phyloP scores from a whole-genome alignment of 495 filamentous ascomycete genomes.

The Xylaria acuta region DNA sequence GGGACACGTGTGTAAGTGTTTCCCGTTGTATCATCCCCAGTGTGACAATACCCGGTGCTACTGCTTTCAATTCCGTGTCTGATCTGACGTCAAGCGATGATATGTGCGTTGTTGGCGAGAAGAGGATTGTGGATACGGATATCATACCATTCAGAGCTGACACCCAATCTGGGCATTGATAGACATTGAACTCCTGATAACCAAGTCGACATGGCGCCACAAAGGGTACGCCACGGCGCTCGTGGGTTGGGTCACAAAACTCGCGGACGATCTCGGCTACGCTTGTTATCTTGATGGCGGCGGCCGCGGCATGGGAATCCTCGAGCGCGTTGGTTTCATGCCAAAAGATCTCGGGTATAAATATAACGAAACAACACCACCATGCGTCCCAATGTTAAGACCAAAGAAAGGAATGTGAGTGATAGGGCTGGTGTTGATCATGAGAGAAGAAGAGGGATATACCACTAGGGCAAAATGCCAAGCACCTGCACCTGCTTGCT shows the following conservation, averaged over 20 bases:
- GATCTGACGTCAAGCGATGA: not conserved
- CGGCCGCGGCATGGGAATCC: constrained; percentile 37
- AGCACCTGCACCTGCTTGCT: too few relatives aligned
- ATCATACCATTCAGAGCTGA: not conserved
- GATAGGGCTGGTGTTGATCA: not conserved
- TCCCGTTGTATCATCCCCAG: not conserved
- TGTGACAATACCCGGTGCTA: not conserved
- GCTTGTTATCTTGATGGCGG: constrained; percentile 40
- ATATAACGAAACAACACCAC: constrained; percentile 35
- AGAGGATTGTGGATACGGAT: not conserved
- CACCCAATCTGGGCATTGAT: not conserved
- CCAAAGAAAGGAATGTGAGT: constrained; percentile 27
- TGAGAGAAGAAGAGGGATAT: too few relatives aligned
- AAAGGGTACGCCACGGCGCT: constrained; percentile 38
- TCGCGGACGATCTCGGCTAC: constrained; percentile 34
- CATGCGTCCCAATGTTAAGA: constrained; percentile 38
- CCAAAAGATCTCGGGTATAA: constrained; percentile 33
- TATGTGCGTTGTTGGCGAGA: not conserved
- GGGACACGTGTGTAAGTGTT: constrained; percentile 39
- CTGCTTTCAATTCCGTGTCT: not conserved
- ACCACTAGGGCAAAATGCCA: too few relatives aligned
- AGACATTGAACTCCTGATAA: constrained; percentile 40
- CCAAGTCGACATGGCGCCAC: constrained; percentile 33
- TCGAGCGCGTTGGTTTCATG: constrained; percentile 37
- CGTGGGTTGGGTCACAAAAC: constrained; percentile 35